A percentile compares a stretch with the other conserved stretches of the same genome.
phyloP scores from a whole-genome alignment of 2,329 filamentous ascomycete species.

The Fonsecaea nubica region DNA sequence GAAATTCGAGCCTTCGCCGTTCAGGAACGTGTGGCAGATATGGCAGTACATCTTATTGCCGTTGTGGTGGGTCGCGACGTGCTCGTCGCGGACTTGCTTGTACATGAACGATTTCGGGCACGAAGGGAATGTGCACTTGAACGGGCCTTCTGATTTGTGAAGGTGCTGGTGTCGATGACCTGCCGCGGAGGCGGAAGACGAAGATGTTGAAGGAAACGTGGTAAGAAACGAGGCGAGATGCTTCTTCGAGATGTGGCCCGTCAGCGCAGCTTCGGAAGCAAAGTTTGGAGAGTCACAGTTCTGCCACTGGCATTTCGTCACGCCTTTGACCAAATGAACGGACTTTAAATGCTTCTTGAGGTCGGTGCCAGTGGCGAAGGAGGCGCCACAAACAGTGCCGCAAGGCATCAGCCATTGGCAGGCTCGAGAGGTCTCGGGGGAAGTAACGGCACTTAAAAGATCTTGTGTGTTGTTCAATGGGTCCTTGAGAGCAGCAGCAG shows the following conservation, averaged over 20 bases:
- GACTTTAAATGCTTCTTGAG: constrained; percentile 41
- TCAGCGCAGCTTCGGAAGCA: constrained; percentile 40
- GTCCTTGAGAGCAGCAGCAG: background rate
- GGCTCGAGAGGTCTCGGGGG: constrained; percentile 28
- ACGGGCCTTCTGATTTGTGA: constrained; percentile 30
- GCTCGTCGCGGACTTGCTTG: constrained; percentile 40
- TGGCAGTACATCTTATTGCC: constrained; percentile 40
- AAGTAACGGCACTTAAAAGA: constrained; percentile 21
- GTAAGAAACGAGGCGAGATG: constrained; percentile 37
- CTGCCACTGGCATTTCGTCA: constrained; percentile 38
- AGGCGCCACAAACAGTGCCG: constrained; percentile 39
- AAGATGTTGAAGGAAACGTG: constrained; percentile 8
- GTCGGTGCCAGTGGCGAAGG: constrained; percentile 37
- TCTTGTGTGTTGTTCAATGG: constrained; percentile 28
- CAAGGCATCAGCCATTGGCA: constrained; percentile 42
- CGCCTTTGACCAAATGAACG: constrained; percentile 38
- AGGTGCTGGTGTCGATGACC: constrained; percentile 15
- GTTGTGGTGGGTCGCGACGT: constrained; percentile 36
- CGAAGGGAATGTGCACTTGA: constrained; percentile 40
- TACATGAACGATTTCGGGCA: constrained; percentile 41
- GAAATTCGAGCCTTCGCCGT: constrained; percentile 41
- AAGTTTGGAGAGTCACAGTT: constrained; percentile 37
- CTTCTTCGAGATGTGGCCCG: constrained; percentile 41
- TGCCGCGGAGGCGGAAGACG: constrained; percentile 9
- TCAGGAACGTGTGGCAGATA: constrained; percentile 39